These are phyloP conservation scores for Mycena olivaceomarginata DNA, from an alignment of 768 basidiomycete genomes.

Conservation along the genomic window DNA sequence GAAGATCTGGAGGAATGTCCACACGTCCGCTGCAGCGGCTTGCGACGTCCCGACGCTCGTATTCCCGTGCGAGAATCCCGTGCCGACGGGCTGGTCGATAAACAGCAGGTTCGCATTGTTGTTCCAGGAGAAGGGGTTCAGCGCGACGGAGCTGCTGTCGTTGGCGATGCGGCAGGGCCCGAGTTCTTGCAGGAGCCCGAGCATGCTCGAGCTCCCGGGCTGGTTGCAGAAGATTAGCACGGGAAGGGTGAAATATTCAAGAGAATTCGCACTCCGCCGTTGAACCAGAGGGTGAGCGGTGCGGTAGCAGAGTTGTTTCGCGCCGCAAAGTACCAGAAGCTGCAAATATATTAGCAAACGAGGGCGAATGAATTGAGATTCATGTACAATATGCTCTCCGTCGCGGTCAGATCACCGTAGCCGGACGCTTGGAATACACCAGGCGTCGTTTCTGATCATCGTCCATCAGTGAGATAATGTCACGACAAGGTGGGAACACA, in stretches of 20 bases:
- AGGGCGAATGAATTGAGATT: not conserved
- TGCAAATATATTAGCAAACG: slow-evolving; percentile 22
- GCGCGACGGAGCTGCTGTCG: slow-evolving; percentile 66
- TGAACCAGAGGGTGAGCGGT: slow-evolving; percentile 65
- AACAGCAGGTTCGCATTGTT: slow-evolving; percentile 74
- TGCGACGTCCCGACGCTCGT: slow-evolving; percentile 70
- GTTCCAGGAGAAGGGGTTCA: slow-evolving; percentile 77
- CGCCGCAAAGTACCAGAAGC: slow-evolving; percentile 69
- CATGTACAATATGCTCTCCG: slow-evolving; percentile 61
- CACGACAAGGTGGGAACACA: not conserved
- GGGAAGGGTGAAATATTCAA: not conserved
- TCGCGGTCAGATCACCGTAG: slow-evolving; percentile 62
- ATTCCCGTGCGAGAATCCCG: slow-evolving; percentile 78
- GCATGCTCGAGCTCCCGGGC: slow-evolving; percentile 75
- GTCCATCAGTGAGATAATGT: not conserved
- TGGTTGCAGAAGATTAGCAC: slow-evolving; percentile 34
- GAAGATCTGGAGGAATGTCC: slow-evolving; percentile 80
- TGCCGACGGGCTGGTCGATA: slow-evolving; percentile 81
- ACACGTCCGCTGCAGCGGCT: slow-evolving; percentile 74
- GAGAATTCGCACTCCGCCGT: slow-evolving; percentile 55
- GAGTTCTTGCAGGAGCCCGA: slow-evolving; percentile 84
- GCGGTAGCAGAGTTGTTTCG: slow-evolving; percentile 61
- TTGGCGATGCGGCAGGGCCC: slow-evolving; percentile 84
- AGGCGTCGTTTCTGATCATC: slow-evolving; percentile 39
- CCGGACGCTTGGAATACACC: slow-evolving; percentile 64